A percentile compares a stretch with the other conserved stretches of the same genome.
phyloP scores from a whole-genome alignment of 2,329 filamentous ascomycete genomes.

The Tympanopsis confertula region DNA sequence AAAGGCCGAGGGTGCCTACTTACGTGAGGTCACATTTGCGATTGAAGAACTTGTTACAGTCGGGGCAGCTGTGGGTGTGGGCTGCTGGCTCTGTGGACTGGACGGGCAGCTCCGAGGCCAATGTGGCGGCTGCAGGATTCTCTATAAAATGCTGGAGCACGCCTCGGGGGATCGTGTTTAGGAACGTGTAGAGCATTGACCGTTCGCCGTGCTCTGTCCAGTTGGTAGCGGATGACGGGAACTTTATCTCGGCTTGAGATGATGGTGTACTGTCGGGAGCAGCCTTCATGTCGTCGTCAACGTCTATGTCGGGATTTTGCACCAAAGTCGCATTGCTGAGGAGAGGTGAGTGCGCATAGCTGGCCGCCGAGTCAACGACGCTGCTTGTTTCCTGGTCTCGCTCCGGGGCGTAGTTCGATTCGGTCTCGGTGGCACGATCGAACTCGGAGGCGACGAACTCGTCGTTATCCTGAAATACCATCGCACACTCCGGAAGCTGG shows the following conservation, averaged over 20 bases:
- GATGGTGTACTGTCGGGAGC: neutral
- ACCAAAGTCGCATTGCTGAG: neutral
- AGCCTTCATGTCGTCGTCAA: neutral
- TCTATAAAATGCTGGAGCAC: conserved; percentile 7
- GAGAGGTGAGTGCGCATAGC: neutral
- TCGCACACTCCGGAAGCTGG: too few relatives aligned
- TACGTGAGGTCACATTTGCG: conserved; percentile 48
- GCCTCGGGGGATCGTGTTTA: too few relatives aligned
- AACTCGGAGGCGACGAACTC: neutral
- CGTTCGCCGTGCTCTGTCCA: neutral
- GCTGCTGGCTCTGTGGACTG: conserved; percentile 7
- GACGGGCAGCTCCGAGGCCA: conserved; percentile 5
- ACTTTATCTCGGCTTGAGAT: neutral
- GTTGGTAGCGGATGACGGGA: neutral
- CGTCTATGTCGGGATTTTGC: neutral
- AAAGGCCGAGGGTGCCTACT: conserved; percentile 7
- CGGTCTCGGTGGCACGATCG: too few relatives aligned
- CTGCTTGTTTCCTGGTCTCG: too few relatives aligned
- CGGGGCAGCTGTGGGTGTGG: conserved; percentile 16
- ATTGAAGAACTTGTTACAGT: conserved; percentile 32
- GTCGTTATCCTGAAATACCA: too few relatives aligned
- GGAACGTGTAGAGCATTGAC: neutral
- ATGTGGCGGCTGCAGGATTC: conserved; percentile 1
- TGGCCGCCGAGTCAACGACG: neutral
- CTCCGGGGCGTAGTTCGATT: too few relatives aligned